A percentile compares a stretch with the other conserved stretches of the same genome.
phyloP scores from a whole-genome alignment of 805 yeast species.

The Candida rishiriensis region DNA sequence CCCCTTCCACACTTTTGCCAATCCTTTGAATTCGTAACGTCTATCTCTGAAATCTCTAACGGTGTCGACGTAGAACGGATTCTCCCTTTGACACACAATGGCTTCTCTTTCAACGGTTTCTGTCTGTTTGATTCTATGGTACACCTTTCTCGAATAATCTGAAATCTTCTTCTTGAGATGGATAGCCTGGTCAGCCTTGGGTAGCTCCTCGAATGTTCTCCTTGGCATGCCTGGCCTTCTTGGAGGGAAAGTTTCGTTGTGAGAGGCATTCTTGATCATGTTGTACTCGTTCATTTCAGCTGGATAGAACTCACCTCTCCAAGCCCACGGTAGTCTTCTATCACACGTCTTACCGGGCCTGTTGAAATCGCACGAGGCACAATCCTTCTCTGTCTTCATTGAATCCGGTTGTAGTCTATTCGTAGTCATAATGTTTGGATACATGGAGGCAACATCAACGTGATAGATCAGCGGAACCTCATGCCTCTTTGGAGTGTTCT shows the following conservation, averaged over 20 bases:
- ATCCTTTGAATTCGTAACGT: conserved; percentile 90
- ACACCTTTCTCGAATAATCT: conserved; percentile 82
- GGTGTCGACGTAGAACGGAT: conserved; percentile 93
- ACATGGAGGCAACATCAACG: conserved; percentile 99
- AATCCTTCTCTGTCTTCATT: conserved; percentile 89
- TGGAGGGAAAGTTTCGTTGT: conserved; percentile 72
- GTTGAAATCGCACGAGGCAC: conserved; percentile 97
- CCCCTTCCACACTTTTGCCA: conserved; percentile 92
- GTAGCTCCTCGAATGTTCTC: conserved; percentile 69
- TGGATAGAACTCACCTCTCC: conserved; percentile 97
- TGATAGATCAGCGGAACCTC: conserved; percentile 91
- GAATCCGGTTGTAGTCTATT: conserved; percentile 97
- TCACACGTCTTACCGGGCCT: conserved; percentile 94
- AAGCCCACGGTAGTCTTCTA: conserved; percentile 87
- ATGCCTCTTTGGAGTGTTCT: conserved; percentile 53
- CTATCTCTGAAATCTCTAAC: conserved; percentile 94
- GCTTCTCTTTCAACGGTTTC: conserved; percentile 88
- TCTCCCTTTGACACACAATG: conserved; percentile 94
- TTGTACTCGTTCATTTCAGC: conserved; percentile 87
- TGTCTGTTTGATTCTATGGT: conserved; percentile 74
- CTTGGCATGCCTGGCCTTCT: conserved; percentile 51
- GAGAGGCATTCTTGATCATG: conserved; percentile 81
- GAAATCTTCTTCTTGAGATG: conserved; percentile 71
- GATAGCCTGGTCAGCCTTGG: conserved; percentile 71
- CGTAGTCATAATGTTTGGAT: conserved; percentile 97